Evolutionary conservation across 768 basidiomycete species (phyloP), one percentile per base, ranked within the genome.

Genomic region (Agaricus blazei): DNA sequence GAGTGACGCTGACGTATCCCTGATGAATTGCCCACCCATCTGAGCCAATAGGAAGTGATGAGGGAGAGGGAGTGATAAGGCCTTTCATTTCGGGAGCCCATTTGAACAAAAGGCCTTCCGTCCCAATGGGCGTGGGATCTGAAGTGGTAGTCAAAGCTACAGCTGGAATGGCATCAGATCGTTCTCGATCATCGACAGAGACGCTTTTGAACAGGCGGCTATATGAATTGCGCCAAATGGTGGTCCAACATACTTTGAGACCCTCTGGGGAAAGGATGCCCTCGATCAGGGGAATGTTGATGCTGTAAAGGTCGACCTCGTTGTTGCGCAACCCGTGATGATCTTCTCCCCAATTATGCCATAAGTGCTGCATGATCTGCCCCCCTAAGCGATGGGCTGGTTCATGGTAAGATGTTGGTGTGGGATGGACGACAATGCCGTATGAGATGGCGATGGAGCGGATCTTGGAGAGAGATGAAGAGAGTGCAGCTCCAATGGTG

Each of bases 371-470:
- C 59, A 93, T 79, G 63, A 97, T 88, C 23, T 80, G 75, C 27
- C 79, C 70, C 24, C 85, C 77, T 24, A 93, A 75, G 5, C 70
- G 65, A 66, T 95, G 83, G 0, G 94, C 92, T n/a, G 90, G 87
- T 37, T 84, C 76, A 60, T 83, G 74, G 51, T 79, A 78, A 14
- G 69, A 59, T 7, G 68, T 58, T 1, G 90, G 85, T 4, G 86
- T 85, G 1, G 90, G 88, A 63, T 83, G 78, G 44, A 78, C 66
- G 50, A 95, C 82, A 14, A 79, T 89, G 36, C 93, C 93, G 66
- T 97, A 96, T 0, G 92, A 95, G 37, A 98, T 64, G 1, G 95
- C 94, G 56, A 97, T 88, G 41, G 91, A 82, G 38, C 91, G 87
- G 28, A 74, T 76, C 55, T 75, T 76, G 26, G 87, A 85, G 43